These are phyloP conservation scores for Erysiphe pulchra DNA, from an alignment of 2,329 filamentous ascomycete genomes.

Conservation along the genomic window DNA sequence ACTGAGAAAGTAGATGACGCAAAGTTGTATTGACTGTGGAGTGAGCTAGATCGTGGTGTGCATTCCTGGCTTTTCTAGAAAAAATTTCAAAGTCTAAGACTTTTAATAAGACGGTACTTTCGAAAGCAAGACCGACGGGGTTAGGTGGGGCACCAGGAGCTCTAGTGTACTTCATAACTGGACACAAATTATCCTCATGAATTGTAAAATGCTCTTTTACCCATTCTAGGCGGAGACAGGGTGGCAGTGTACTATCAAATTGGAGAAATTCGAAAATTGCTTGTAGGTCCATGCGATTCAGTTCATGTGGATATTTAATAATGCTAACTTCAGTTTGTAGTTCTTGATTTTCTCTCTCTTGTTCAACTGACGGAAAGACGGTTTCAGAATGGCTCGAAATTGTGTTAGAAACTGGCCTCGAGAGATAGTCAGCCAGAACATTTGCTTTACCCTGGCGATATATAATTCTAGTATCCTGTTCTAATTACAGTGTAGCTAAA, in stretches of 20 bases:
- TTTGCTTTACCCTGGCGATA: neutral
- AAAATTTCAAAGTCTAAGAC: neutral
- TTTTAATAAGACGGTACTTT: neutral
- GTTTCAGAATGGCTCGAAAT: neutral
- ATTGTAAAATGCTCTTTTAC: no score
- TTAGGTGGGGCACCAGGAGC: neutral
- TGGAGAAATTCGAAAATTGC: neutral
- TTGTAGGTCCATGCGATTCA: no score
- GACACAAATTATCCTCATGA: no score
- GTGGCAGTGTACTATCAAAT: no score
- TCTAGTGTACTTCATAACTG: neutral
- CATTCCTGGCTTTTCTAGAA: neutral
- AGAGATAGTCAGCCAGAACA: neutral
- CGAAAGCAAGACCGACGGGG: neutral
- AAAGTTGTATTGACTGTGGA: neutral
- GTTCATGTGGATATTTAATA: no score
- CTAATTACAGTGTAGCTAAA: no score
- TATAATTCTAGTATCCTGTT: no score
- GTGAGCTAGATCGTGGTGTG: neutral
- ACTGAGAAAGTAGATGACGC: neutral
- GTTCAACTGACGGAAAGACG: neutral
- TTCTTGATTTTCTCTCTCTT: neutral
- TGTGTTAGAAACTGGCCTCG: neutral
- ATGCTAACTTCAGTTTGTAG: no score
- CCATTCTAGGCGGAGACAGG: no score